Conservation (phyloP, 2,329 filamentous ascomycete species). For the Pestalotiopsis sp. region DNA sequence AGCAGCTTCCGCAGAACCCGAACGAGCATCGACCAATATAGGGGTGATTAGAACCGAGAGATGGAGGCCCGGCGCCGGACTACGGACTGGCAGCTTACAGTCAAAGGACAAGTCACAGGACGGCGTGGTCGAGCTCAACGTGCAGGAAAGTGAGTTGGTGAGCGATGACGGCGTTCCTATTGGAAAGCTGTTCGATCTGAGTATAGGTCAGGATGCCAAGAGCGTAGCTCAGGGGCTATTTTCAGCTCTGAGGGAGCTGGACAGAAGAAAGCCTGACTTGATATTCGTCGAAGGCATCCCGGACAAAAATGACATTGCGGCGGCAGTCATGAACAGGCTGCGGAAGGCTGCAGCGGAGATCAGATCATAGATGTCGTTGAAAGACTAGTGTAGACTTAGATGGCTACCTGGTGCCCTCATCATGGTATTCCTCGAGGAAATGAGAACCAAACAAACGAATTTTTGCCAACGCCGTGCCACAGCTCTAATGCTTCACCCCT, state of each 20-base stretch:
- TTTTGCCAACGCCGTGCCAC: slow-evolving; percentile 30
- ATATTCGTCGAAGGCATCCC: slow-evolving; percentile 91
- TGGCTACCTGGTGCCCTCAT: slow-evolving; percentile 17
- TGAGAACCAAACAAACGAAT: slow-evolving; percentile 19
- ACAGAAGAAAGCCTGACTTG: slow-evolving; percentile 74
- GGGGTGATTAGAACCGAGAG: slow-evolving; percentile 58
- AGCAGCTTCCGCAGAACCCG: slow-evolving; percentile 17
- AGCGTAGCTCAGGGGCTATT: slow-evolving; percentile 87
- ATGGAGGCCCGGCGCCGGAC: slow-evolving; percentile 49
- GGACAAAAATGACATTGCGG: slow-evolving; percentile 78
- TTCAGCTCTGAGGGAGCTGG: slow-evolving; percentile 81
- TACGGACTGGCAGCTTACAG: slow-evolving; percentile 34
- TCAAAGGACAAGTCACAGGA: slow-evolving; percentile 27
- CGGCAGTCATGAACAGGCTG: slow-evolving; percentile 83
- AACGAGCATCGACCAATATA: slow-evolving; percentile 31
- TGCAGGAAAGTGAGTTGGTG: slow-evolving; percentile 42
- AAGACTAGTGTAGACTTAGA: slow-evolving; percentile 24
- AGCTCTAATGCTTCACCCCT: neutral
- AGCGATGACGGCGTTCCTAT: slow-evolving; percentile 31
- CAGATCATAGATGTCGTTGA: slow-evolving; percentile 43
- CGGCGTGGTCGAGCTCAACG: slow-evolving; percentile 33
- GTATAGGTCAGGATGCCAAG: slow-evolving; percentile 69
- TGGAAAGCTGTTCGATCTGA: slow-evolving; percentile 65
- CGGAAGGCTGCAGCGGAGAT: slow-evolving; percentile 73
- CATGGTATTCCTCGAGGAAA: slow-evolving; percentile 22